These are phyloP conservation scores for Ballota nigra DNA, from an alignment of 257 asterid species.

Conservation along the genomic window DNA sequence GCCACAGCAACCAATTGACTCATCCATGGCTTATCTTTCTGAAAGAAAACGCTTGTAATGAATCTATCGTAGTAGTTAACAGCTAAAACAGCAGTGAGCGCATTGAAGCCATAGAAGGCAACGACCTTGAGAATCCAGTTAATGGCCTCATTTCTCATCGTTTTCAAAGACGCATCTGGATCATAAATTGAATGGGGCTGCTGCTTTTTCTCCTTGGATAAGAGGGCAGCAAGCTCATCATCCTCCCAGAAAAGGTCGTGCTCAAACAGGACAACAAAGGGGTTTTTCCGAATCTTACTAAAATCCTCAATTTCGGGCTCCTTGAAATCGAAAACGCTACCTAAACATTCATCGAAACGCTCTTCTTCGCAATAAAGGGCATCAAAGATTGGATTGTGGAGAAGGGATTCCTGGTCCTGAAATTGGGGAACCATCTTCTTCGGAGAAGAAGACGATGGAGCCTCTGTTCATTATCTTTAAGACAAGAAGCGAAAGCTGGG, in stretches of 20 bases:
- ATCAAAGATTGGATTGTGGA: slow-evolving; percentile 62
- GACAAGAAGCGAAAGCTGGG: slow-evolving; percentile 31
- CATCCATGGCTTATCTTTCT: slow-evolving; percentile 96
- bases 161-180: slow-evolving; percentile 48
- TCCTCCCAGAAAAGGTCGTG: slow-evolving; percentile 86
- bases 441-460: slow-evolving; percentile 60
- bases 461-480: slow-evolving; percentile 64
- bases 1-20: slow-evolving; percentile 89
- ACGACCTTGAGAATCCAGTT: slow-evolving; percentile 72
- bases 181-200: slow-evolving; percentile 25
- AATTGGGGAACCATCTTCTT: slow-evolving; percentile 60
- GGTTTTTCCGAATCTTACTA: slow-evolving; percentile 29
- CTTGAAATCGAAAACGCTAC: slow-evolving; percentile 30
- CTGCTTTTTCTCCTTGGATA: slow-evolving; percentile 59
- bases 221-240: slow-evolving; percentile 57
- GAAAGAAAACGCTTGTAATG: slow-evolving; percentile 51
- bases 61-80: slow-evolving; percentile 71
- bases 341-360: slow-evolving; percentile 53
- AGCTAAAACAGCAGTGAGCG: slow-evolving; percentile 65
- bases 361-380: slow-evolving; percentile 80
- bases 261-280: slow-evolving; percentile 40
- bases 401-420: slow-evolving; percentile 36
- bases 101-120: slow-evolving; percentile 54
- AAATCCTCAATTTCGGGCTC: slow-evolving; percentile 28
- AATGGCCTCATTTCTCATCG: slow-evolving; percentile 61